phyloP scores from a whole-genome alignment of 345 rosid species.

The Ceriops zippeliana region DNA sequence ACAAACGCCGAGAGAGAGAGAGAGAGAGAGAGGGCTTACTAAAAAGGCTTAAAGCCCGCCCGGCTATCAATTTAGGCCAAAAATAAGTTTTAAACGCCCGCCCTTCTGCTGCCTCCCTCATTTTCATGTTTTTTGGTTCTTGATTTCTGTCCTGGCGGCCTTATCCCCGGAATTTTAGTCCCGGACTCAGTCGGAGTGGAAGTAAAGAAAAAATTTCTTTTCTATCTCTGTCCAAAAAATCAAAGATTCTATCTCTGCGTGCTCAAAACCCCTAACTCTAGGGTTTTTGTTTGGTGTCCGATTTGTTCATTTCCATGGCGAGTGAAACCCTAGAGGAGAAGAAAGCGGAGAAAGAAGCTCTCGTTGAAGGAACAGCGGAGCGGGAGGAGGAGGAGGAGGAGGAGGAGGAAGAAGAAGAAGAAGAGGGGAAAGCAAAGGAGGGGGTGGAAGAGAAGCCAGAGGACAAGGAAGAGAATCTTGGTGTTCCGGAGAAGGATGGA shows the following conservation, averaged over 20 bases:
- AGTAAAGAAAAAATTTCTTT: too few species aligned
- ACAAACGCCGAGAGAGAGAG: not conserved
- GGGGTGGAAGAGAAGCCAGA: not conserved
- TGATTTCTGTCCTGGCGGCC: not conserved
- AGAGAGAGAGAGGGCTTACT: not conserved
- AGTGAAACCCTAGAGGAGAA: slow-evolving; percentile 64
- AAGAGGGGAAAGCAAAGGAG: slow-evolving; percentile 6
- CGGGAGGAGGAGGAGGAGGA: slow-evolving; percentile 23
- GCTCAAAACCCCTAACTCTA: slow-evolving; percentile 14
- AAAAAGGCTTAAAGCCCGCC: slow-evolving; percentile 30
- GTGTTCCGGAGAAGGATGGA: not conserved
- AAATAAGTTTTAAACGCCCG: not conserved
- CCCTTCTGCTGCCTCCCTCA: not conserved
- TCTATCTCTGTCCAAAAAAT: too few species aligned
- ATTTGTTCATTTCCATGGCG: slow-evolving; percentile 40
- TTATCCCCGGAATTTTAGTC: not conserved
- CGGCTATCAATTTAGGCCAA: slow-evolving; percentile 19
- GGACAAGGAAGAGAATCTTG: not conserved
- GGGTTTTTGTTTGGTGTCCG: slow-evolving; percentile 19
- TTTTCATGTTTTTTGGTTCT: not conserved
- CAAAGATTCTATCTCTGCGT: not conserved
- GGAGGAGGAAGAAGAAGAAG: not conserved
- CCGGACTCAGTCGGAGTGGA: too few species aligned
- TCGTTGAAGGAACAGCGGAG: slow-evolving; percentile 18
- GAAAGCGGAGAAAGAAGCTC: slow-evolving; percentile 39